phyloP scores from a whole-genome alignment of 495 filamentous ascomycete species.

The Letharia lupina region DNA sequence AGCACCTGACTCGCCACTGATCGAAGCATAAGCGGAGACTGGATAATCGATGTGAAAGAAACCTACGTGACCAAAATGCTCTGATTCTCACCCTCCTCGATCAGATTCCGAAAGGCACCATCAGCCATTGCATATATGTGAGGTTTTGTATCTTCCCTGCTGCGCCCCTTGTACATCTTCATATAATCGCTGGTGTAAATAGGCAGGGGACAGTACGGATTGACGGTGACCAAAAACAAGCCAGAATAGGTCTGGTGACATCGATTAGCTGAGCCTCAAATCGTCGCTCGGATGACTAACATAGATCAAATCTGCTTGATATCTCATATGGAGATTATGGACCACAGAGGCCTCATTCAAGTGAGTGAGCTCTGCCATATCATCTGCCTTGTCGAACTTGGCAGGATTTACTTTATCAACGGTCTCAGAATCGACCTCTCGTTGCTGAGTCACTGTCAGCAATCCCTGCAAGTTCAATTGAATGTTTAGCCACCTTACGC shows the following conservation, averaged over 20 bases:
- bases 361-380: constrained; percentile 98
- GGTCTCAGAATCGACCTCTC: constrained; percentile 70
- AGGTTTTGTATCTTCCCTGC: constrained; percentile 85
- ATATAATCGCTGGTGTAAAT: constrained; percentile 97
- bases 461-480: background rate
- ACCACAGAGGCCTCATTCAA: constrained; percentile 97
- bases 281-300: constrained; percentile 32
- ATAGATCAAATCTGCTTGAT: constrained; percentile 93
- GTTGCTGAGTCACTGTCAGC: constrained; percentile 52
- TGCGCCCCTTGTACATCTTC: constrained; percentile 90
- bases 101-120: constrained; percentile 88
- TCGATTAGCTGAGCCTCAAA: constrained; percentile 3
- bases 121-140: constrained; percentile 99
- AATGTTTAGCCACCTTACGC: constrained; percentile 45
- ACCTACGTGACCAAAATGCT: constrained; percentile 88
- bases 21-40: background rate
- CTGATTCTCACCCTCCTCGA: constrained; percentile 92
- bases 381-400: constrained; percentile 98
- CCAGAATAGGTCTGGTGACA: constrained; percentile 77
- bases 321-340: constrained; percentile 88
- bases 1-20: constrained; percentile 85
- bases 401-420: constrained; percentile 99
- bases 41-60: background rate
- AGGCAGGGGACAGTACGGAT: constrained; percentile 88
- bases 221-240: constrained; percentile 92